Percentiles rank a stretch among this genome's conserved stretches.
Evolutionary conservation across 495 filamentous ascomycete genomes (phyloP).

Genomic region (Hypoxylon fuscum): DNA sequence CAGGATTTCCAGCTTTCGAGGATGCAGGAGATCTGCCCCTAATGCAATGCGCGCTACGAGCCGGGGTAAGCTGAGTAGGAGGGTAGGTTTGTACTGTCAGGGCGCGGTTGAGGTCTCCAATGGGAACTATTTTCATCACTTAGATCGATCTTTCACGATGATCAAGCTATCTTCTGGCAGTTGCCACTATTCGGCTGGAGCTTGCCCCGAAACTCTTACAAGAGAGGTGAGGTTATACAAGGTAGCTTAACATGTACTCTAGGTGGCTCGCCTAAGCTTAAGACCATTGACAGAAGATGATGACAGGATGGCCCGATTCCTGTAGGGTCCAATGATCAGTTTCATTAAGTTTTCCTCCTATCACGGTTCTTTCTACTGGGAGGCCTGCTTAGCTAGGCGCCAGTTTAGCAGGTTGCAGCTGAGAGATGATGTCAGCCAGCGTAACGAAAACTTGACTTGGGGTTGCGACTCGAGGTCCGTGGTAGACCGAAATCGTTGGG

Average conservation of each 20-base stretch:
- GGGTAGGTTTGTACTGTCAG: constrained; percentile 37
- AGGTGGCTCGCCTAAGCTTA: not conserved
- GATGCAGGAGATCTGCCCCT: constrained; percentile 40
- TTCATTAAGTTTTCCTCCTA: constrained; percentile 2
- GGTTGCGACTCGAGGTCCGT: constrained; percentile 30
- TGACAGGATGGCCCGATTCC: constrained; percentile 1
- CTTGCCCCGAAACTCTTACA: constrained; percentile 3
- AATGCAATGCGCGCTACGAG: constrained; percentile 38
- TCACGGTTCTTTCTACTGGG: constrained; percentile 12
- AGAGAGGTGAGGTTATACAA: constrained; percentile 6
- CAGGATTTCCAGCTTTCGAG: constrained; percentile 26
- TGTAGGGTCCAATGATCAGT: constrained; percentile 6
- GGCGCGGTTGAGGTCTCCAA: constrained; percentile 38
- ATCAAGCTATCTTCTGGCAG: constrained; percentile 9
- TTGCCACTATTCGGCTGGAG: constrained; percentile 1
- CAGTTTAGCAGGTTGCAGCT: constrained; percentile 30
- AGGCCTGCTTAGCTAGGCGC: constrained; percentile 26
- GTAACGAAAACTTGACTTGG: constrained; percentile 14
- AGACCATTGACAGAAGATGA: not conserved
- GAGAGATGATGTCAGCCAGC: constrained; percentile 36
- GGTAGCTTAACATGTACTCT: not conserved
- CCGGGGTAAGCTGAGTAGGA: constrained; percentile 38
- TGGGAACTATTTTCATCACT: constrained; percentile 19
- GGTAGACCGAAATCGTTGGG: constrained; percentile 19
- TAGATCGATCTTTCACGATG: constrained; percentile 21